phyloP scores from a whole-genome alignment of 2,329 filamentous ascomycete genomes.

The Piedraia hortae region DNA sequence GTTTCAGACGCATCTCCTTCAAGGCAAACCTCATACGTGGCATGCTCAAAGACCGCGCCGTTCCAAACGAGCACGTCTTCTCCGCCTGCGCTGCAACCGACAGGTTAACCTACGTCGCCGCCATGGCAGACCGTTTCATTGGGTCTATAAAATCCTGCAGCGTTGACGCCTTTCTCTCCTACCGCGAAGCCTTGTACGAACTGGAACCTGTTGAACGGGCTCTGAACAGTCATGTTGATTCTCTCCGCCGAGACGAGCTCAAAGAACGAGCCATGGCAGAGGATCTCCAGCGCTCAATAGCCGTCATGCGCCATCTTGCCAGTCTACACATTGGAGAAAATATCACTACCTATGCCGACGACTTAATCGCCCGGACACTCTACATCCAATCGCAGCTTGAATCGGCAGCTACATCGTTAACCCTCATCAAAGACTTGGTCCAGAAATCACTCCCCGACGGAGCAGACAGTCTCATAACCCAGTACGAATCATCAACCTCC shows the following conservation, averaged over 20 bases:
- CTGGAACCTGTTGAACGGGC: slow-evolving; percentile 76
- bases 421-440: slow-evolving; percentile 33
- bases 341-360: slow-evolving; percentile 47
- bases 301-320: slow-evolving; percentile 61
- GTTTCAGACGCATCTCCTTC: slow-evolving; percentile 68
- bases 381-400: slow-evolving; percentile 64
- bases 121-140: slow-evolving; percentile 62
- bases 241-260: slow-evolving; percentile 55
- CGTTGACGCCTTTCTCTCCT: slow-evolving; percentile 48
- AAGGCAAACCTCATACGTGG: slow-evolving; percentile 56
- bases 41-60: slow-evolving; percentile 54
- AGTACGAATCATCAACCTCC: slow-evolving; percentile 41
- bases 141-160: slow-evolving; percentile 56
- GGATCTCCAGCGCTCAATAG: slow-evolving; percentile 56
- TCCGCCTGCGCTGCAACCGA: slow-evolving; percentile 57
- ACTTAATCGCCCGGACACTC: slow-evolving; percentile 47
- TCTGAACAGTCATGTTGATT: slow-evolving; percentile 68
- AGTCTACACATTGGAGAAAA: slow-evolving; percentile 49
- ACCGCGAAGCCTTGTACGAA: slow-evolving; percentile 59
- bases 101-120: slow-evolving; percentile 58
- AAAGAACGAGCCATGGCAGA: slow-evolving; percentile 59
- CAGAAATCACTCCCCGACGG: no score
- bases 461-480: no score
- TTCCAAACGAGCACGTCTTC: slow-evolving; percentile 52
- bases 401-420: slow-evolving; percentile 40